Percentiles rank a stretch among this genome's conserved stretches.
Evolutionary conservation across 2,329 filamentous ascomycete genomes (phyloP).

Genomic region (Nothophaeocryptopus gaeumannii): DNA sequence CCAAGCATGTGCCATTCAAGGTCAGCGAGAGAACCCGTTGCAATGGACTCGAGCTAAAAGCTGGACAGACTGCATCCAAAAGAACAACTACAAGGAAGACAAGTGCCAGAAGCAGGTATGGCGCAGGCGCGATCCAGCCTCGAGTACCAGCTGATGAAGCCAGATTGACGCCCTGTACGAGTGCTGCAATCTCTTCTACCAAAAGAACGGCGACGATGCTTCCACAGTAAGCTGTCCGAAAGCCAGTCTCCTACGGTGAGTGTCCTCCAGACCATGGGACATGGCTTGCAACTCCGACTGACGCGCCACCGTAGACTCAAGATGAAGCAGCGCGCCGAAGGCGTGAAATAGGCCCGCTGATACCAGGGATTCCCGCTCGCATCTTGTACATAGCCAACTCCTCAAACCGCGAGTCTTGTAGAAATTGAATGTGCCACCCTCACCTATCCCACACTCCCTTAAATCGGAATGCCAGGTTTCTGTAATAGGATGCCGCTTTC

Average conservation of each 20-base stretch:
- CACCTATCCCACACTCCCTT: constrained; percentile 42
- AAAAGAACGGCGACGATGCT: constrained; percentile 71
- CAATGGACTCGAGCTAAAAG: neutral
- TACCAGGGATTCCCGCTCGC: neutral
- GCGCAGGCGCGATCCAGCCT: neutral
- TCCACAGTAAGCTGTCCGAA: constrained; percentile 83
- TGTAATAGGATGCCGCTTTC: no score
- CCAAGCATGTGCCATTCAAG: constrained; percentile 86
- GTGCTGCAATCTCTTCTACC: constrained; percentile 88
- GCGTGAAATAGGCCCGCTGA: constrained; percentile 21
- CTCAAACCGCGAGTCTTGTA: no score
- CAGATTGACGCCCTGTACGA: constrained; percentile 85
- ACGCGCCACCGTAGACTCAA: constrained; percentile 57
- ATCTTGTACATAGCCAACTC: no score
- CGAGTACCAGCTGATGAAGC: constrained; percentile 23
- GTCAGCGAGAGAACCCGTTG: constrained; percentile 47
- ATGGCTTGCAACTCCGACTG: neutral
- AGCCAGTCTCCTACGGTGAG: constrained; percentile 64
- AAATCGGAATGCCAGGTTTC: constrained; percentile 41
- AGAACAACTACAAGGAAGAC: constrained; percentile 79
- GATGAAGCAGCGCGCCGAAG: constrained; percentile 69
- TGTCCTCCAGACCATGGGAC: neutral
- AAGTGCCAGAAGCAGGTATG: constrained; percentile 65
- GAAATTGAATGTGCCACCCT: constrained; percentile 39
- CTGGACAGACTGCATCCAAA: constrained; percentile 64